Conservation (phyloP, 805 yeast species). For the Zygotorulaspora sp. region DNA sequence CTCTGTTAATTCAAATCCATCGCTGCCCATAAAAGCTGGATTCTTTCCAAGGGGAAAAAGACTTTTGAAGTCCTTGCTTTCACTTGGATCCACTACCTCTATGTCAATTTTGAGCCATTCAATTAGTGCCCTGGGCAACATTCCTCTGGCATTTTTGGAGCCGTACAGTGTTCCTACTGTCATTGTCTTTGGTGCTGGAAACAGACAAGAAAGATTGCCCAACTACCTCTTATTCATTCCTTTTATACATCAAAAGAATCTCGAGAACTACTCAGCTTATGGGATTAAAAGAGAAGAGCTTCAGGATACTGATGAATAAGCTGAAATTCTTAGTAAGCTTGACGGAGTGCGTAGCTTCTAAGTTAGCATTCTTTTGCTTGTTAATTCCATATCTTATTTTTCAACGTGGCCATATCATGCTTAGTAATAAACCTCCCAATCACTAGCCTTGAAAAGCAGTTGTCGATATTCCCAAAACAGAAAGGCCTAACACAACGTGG, state of each 20-base stretch:
- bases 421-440: neutral
- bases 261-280: neutral
- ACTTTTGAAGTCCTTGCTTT: slow-evolving; percentile 34
- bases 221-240: neutral
- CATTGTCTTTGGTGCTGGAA: slow-evolving; percentile 36
- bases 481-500: neutral
- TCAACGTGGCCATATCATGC: neutral
- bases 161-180: slow-evolving; percentile 59
- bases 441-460: neutral
- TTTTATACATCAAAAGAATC: slow-evolving; percentile 1
- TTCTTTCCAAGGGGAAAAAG: slow-evolving; percentile 59
- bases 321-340: neutral
- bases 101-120: slow-evolving; percentile 56
- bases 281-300: neutral
- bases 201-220: neutral
- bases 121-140: slow-evolving; percentile 44
- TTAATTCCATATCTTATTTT: neutral
- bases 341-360: neutral
- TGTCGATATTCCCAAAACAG: slow-evolving; percentile 1
- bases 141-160: slow-evolving; percentile 34
- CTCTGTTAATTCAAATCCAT: slow-evolving; percentile 70
- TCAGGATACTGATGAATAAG: neutral
- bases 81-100: slow-evolving; percentile 32
- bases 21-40: slow-evolving; percentile 69
- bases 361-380: neutral